Evolutionary conservation across 129 eudicot species (phyloP).

Genomic region (Escallonia rubra): DNA sequence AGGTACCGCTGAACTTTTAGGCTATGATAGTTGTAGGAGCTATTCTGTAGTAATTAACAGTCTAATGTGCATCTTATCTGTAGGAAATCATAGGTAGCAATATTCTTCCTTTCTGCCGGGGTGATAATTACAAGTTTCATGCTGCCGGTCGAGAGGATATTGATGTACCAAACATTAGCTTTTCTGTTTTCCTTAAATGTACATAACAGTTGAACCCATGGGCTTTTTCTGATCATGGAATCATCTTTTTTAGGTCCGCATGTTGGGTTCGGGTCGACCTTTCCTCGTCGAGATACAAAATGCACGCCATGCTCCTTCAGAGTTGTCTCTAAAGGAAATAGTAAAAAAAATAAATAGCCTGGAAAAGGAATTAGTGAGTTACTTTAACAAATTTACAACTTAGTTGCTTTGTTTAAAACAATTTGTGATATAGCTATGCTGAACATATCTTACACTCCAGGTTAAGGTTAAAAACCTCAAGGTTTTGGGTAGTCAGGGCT

Average conservation of each 20-base stretch:
- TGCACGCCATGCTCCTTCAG: constrained; percentile 67
- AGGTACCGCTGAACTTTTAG: constrained; percentile 32
- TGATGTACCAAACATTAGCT: constrained; percentile 48
- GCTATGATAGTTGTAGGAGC: constrained; percentile 3
- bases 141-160: constrained; percentile 99
- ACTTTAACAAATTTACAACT: background rate
- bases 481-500: constrained; percentile 64
- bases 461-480: constrained; percentile 81
- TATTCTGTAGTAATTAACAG: background rate
- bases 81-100: constrained; percentile 83
- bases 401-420: background rate
- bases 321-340: constrained; percentile 51
- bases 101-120: constrained; percentile 73
- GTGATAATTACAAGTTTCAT: constrained; percentile 92
- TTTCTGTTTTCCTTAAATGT: constrained; percentile 10
- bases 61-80: constrained; percentile 8
- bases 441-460: constrained; percentile 31
- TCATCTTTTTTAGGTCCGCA: constrained; percentile 64
- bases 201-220: background rate
- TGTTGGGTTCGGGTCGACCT: constrained; percentile 98
- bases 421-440: constrained; percentile 2
- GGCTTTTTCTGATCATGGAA: background rate
- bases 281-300: constrained; percentile 89
- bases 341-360: constrained; percentile 63
- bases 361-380: constrained; percentile 64